Evolutionary conservation across 768 basidiomycete genomes (phyloP), one percentile per base, ranked within the genome.

Genomic region (Podaxis sp.): DNA sequence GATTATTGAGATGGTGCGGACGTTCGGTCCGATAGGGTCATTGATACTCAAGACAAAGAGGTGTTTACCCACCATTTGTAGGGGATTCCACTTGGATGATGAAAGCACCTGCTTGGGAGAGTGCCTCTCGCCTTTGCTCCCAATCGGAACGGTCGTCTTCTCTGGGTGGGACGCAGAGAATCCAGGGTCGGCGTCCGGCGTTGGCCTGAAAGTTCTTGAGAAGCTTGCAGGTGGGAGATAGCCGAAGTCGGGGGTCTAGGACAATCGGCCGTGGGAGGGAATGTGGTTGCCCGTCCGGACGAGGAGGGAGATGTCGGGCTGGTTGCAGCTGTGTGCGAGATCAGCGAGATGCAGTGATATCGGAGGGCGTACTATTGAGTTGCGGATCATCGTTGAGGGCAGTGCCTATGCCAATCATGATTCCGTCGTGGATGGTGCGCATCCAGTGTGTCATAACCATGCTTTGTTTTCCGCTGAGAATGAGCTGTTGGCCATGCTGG

Each of bases 361-460:
- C 59, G 19, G 24, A 50, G 22, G 3, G 72, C 86, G 66, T 67
- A 93, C 96, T 86, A 67, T 96, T 96, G n/a, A 99, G 80, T 69
- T 97, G 91, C 3, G 96, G 96, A 71, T 99, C 82, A 69, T 99
- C 96, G 64, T 94, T 93, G 50, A 94, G 75, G 22, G 93, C 87
- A 0, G 96, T 98, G 7, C 91, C 92, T 40, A 95, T 85, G 2
- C 96, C 96, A 49, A 99, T 81, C 13, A 99, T 76, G 63, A 99
- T 98, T 8, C 84, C 94, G 68, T 97, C 93, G 74, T 98, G 96
- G 82, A 93, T 85, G 0, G 93, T 82, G 65, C 96, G 80, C 85
- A 98, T 86, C 95, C 92, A 91, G 73, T 98, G 96, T 11, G 96
- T 98, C 90, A 99, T 93, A 46, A 84, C 66, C 88, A 96, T 89